phyloP scores from a whole-genome alignment of 345 rosid genomes.

The Conringia planisiliqua region DNA sequence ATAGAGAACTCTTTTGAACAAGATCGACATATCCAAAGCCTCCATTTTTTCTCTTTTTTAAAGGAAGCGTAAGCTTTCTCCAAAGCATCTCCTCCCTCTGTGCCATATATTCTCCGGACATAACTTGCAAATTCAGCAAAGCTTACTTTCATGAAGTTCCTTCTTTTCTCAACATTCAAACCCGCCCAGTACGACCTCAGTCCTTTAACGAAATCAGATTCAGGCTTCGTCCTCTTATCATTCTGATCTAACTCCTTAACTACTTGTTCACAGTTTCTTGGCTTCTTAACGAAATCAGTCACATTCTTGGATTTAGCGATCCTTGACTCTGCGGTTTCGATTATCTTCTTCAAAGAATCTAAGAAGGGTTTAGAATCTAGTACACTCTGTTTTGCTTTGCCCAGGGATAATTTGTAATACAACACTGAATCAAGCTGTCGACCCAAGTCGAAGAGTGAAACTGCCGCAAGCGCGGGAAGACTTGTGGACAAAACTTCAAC shows the following conservation, averaged over 20 bases:
- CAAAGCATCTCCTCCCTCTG: neutral
- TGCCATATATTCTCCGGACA: neutral
- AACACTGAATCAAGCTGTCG: neutral
- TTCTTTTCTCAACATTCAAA: conserved; percentile 5
- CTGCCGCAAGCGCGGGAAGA: neutral
- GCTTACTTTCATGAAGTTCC: conserved; percentile 12
- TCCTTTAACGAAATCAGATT: neutral
- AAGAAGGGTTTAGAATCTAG: too few species aligned
- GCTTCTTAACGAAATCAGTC: neutral
- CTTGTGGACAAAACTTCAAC: neutral
- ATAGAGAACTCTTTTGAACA: neutral
- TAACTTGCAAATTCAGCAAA: neutral
- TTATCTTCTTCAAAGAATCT: neutral
- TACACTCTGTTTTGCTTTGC: neutral
- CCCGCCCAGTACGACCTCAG: conserved; percentile 3
- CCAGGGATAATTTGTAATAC: conserved; percentile 1
- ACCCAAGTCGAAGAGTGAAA: neutral
- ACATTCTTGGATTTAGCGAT: too few species aligned
- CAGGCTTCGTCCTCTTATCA: neutral
- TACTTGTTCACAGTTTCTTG: neutral
- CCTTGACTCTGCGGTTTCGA: neutral
- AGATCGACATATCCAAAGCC: conserved; percentile 6
- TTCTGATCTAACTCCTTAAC: neutral
- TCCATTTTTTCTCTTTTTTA: neutral
- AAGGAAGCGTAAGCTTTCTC: neutral